phyloP scores from a whole-genome alignment of 2,329 filamentous ascomycete species.

The Periconia sp. region DNA sequence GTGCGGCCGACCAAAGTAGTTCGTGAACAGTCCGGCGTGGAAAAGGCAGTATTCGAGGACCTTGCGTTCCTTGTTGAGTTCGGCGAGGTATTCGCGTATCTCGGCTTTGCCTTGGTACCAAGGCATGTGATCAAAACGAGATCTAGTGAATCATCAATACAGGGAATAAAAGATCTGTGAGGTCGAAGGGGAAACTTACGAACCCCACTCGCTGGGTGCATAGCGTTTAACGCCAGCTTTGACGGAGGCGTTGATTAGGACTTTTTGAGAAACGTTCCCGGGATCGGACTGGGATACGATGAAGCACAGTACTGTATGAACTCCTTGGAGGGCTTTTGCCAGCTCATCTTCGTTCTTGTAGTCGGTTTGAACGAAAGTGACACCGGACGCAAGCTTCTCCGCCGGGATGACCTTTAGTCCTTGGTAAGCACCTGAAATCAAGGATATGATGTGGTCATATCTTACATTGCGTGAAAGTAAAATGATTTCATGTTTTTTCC shows the following conservation, averaged over 20 bases:
- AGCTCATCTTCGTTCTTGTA: slow-evolving; percentile 10
- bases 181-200: slow-evolving; percentile 13
- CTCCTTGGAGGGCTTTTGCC: slow-evolving; percentile 42
- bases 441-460: not conserved
- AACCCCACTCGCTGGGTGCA: slow-evolving; percentile 26
- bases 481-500: slow-evolving; percentile 53
- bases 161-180: not conserved
- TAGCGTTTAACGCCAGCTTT: slow-evolving; percentile 24
- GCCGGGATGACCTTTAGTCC: not conserved
- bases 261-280: slow-evolving; percentile 14
- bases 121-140: slow-evolving; percentile 40
- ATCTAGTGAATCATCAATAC: slow-evolving; percentile 19
- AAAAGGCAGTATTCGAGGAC: slow-evolving; percentile 59
- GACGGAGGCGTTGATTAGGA: slow-evolving; percentile 25
- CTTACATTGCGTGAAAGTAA: slow-evolving; percentile 45
- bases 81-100: slow-evolving; percentile 51
- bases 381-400: not conserved
- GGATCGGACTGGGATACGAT: slow-evolving; percentile 36
- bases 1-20: slow-evolving; percentile 56
- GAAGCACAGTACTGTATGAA: slow-evolving; percentile 58
- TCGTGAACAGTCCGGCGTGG: slow-evolving; percentile 54
- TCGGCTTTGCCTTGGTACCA: slow-evolving; percentile 55
- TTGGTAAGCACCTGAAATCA: not conserved
- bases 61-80: slow-evolving; percentile 52
- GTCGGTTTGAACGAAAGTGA: slow-evolving; percentile 1